A percentile compares a stretch with the other conserved stretches of the same genome.
Evolutionary conservation across 1,139 yeast genomes (phyloP).

Genomic region (Nadsonia starkeyi-henricii): DNA sequence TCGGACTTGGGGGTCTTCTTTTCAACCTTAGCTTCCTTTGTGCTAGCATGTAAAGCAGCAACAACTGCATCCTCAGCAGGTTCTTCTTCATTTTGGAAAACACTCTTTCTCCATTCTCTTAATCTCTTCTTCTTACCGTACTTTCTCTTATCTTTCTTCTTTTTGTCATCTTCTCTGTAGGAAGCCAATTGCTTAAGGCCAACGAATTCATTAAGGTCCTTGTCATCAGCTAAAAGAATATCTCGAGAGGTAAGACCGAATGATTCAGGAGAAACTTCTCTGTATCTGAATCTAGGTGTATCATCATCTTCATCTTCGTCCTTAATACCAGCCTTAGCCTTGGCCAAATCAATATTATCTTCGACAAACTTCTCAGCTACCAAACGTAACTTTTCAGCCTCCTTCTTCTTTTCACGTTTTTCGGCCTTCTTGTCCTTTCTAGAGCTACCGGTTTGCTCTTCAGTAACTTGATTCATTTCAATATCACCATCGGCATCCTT

Average conservation of each 20-base stretch:
- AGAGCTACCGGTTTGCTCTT: constrained; percentile 12
- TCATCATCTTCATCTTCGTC: constrained; percentile 31
- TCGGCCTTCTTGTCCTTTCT: constrained; percentile 26
- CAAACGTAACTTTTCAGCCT: constrained; percentile 44
- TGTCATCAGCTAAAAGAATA: constrained; percentile 80
- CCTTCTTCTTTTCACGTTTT: constrained; percentile 49
- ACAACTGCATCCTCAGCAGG: constrained; percentile 26
- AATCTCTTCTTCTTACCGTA: constrained; percentile 70
- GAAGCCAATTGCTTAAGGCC: constrained; percentile 92
- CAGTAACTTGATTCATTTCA: constrained; percentile 16
- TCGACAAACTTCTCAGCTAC: constrained; percentile 64
- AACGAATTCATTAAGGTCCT: constrained; percentile 64
- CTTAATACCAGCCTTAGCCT: constrained; percentile 16
- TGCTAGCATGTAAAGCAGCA: constrained; percentile 5
- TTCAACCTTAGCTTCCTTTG: background rate
- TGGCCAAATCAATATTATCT: constrained; percentile 28
- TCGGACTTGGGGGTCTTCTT: background rate
- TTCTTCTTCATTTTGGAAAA: constrained; percentile 55
- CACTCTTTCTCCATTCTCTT: constrained; percentile 81
- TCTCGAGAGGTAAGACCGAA: constrained; percentile 81
- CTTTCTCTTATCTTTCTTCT: constrained; percentile 69
- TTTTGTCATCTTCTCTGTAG: constrained; percentile 62
- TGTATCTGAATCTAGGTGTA: constrained; percentile 61
- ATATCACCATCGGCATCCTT: constrained; percentile 16
- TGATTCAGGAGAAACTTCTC: constrained; percentile 91